Evolutionary conservation across 2,329 filamentous ascomycete genomes (phyloP).

Genomic region (Scopulariopsis brevicaulis): DNA sequence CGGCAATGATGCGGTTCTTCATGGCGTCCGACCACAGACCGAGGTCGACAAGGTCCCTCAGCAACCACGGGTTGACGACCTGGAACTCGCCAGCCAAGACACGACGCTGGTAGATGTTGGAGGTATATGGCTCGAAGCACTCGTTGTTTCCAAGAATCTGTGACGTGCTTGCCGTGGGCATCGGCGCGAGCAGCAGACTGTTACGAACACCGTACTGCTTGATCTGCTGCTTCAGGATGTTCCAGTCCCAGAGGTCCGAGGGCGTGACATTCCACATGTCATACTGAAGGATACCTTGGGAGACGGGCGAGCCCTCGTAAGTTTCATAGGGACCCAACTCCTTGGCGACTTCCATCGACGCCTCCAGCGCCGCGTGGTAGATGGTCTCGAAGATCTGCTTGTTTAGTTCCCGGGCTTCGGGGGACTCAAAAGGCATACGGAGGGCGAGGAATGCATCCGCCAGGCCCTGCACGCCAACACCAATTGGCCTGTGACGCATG

Average conservation of each 20-base stretch:
- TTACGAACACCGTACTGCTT: constrained; percentile 91
- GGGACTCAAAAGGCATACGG: constrained; percentile 92
- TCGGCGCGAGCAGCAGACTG: constrained; percentile 87
- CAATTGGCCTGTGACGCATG: constrained; percentile 91
- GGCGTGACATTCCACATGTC: constrained; percentile 98
- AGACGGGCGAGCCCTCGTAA: constrained; percentile 88
- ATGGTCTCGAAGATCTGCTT: constrained; percentile 99
- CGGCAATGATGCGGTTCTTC: constrained; percentile 99
- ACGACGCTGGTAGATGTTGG: constrained; percentile 98
- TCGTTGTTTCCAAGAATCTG: constrained; percentile 99
- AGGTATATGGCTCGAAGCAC: constrained; percentile 99
- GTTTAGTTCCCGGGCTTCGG: constrained; percentile 88
- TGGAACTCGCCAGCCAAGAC: constrained; percentile 98
- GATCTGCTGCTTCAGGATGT: constrained; percentile 76
- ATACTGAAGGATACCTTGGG: constrained; percentile 91
- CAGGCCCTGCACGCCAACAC: constrained; percentile 93
- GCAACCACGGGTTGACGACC: constrained; percentile 96
- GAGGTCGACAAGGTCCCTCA: constrained; percentile 96
- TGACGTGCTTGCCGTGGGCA: constrained; percentile 95
- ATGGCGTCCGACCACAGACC: constrained; percentile 98
- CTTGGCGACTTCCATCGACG: constrained; percentile 78
- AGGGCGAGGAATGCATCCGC: constrained; percentile 96
- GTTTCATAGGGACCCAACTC: constrained; percentile 75
- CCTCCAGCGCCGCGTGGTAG: constrained; percentile 88
- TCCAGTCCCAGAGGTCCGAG: constrained; percentile 95